phyloP scores from a whole-genome alignment of 129 eudicot genomes.

The Arctium minus region DNA sequence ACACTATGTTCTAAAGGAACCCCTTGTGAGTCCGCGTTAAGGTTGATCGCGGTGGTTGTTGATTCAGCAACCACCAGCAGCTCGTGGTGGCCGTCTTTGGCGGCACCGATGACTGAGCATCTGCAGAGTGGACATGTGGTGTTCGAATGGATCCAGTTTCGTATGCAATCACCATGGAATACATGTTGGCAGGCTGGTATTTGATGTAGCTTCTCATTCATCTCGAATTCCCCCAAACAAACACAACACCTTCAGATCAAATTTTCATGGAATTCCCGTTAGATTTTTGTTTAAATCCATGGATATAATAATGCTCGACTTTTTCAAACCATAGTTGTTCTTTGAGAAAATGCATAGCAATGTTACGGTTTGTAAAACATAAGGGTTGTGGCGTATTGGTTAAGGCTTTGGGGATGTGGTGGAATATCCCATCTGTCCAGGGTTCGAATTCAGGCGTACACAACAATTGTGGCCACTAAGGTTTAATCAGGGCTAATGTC shows the following conservation, averaged over 20 bases:
- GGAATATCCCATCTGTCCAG: no score
- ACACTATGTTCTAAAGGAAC: conserved; percentile 26
- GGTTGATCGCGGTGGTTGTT: conserved; percentile 9
- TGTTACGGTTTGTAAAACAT: neutral
- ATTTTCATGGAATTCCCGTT: conserved; percentile 2
- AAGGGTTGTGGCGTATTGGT: no score
- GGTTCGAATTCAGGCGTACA: no score
- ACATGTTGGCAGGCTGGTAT: conserved; percentile 61
- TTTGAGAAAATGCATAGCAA: conserved; percentile 1
- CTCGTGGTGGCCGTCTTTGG: conserved; percentile 11
- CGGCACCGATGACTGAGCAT: conserved; percentile 39
- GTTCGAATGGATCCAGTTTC: conserved; percentile 56
- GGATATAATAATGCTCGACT: neutral
- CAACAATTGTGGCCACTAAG: no score
- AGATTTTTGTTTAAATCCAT: conserved; percentile 1
- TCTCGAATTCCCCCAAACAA: conserved; percentile 67
- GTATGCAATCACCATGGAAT: conserved; percentile 62
- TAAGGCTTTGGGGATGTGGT: no score
- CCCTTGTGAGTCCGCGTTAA: conserved; percentile 11
- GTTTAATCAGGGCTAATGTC: no score
- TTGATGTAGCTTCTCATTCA: conserved; percentile 54
- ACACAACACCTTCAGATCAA: conserved; percentile 56
- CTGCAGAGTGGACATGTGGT: conserved; percentile 75
- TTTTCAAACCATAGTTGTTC: neutral
- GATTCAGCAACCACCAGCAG: conserved; percentile 1